Base-by-base conservation (phyloP, 2,329 filamentous ascomycete genomes). In the Thelonectria olida region DNA sequence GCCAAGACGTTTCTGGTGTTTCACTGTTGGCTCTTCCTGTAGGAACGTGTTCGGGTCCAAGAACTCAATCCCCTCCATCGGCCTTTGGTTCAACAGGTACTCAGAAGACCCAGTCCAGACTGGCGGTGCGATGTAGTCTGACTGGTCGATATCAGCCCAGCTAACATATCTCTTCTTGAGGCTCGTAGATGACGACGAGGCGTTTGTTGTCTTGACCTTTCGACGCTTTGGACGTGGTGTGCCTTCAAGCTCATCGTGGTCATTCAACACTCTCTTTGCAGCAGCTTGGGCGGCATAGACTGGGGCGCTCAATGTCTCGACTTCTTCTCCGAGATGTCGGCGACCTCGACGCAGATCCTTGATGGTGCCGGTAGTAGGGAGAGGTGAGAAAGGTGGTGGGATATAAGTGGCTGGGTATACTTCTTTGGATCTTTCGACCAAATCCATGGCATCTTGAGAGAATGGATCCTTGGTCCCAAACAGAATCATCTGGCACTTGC, bases 221-320 rank as follows among this genome's bases (percentile, higher is more conserved):
- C 67, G 61, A 50, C 72, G 66, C 50, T 74, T 75, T 23, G 61
- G 42, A 20, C 60, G 57, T 4, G 66, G 62, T 28, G 54, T 49
- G 4, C 39, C 38, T 15, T 66, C 56, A 8, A 66, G 62, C 15
- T 66, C 67, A 4, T 63, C 66, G 7, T 68, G 58, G 25, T 72
- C 74, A 13, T 73, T 70, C 4, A 64, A 54, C 2, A 63, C 68
- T 31, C 73, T 74, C 61, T 77, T 79, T 9, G 74, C 71, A 12
- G 76, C 73, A 48, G 73, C 58, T 63, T 79, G 77, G 9, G 76
- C 75, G n/a, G 72, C 76, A 69, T 86, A 86, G 25, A 84, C 81
- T 3, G 84, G 84, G 2, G 84, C 84, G 52, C 80, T 77, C 25
- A 86, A 69, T n/a, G 80, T 76, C 34, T 83, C 82, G 17, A 86